Evolutionary conservation across 345 rosid genomes (phyloP).

Genomic region (Cardamine chenopodiifolia): DNA sequence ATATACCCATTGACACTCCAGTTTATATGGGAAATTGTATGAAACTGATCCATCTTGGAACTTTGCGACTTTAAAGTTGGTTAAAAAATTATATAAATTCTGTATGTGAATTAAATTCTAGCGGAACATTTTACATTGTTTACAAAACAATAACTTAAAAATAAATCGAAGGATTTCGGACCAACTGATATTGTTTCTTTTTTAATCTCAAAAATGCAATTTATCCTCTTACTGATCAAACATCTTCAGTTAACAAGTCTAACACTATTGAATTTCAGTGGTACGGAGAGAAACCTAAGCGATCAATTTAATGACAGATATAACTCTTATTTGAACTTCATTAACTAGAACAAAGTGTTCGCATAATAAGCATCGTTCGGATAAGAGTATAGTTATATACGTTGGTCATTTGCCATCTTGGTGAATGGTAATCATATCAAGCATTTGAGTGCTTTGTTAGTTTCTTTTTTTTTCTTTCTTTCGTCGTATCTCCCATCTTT

Average conservation of each 20-base stretch:
- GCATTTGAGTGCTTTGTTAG: slow-evolving; percentile 19
- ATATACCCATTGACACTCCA: slow-evolving; percentile 25
- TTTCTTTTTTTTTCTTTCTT: not conserved
- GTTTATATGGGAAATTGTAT: not conserved
- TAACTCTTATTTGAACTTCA: not conserved
- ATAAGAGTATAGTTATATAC: not conserved
- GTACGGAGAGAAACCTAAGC: slow-evolving; percentile 11
- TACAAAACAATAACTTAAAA: not conserved
- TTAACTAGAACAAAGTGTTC: not conserved
- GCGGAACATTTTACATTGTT: not conserved
- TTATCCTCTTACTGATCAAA: not conserved
- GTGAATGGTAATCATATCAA: slow-evolving; percentile 24
- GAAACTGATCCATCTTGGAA: not conserved
- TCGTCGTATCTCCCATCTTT: slow-evolving; percentile 14
- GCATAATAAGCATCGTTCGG: not conserved
- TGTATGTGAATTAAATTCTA: not conserved
- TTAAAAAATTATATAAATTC: not conserved
- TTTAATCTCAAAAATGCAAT: not conserved
- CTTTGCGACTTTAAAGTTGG: slow-evolving; percentile 6
- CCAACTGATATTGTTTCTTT: not conserved
- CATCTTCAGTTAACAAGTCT: not conserved
- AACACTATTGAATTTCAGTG: not conserved
- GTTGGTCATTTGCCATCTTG: slow-evolving; percentile 1
- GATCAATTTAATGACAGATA: not conserved
- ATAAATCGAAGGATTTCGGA: not conserved